Evolutionary conservation across 768 basidiomycete species (phyloP), one percentile per base, ranked within the genome.

Genomic region (Royoungia palumana): DNA sequence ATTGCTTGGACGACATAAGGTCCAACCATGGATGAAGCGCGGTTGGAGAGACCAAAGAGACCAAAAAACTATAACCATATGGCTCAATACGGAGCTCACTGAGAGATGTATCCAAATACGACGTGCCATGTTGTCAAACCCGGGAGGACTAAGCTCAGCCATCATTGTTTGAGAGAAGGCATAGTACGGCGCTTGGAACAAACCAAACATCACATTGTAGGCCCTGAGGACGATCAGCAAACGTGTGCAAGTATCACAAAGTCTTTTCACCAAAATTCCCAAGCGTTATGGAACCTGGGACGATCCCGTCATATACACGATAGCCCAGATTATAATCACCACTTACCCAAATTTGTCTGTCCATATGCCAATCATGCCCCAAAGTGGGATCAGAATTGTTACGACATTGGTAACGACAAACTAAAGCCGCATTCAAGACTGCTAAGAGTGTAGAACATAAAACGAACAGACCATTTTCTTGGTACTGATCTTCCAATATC

Each of bases 351-450:
- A 57, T 50, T 76, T 85, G 9, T 70, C 53, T 0, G 89, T 89
- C 88, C 89, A 89, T 41, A 92, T 81, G 2, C 90, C 89, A 36
- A 90, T 74, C 86, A 88, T 86, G 13, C 88, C 87, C 89, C 89
- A 92, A 6, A 90, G 71, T 2, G 89, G 88, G 44, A 92, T 89
- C 37, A 90, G 35, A 21, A 90, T 77, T 4, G 87, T 86, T 5
- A 85, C 79, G 0, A 88, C 76, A 54, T 88, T 90, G 4, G 87
- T 90, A 0, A 87, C 77, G 13, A 83, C 69, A 58, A 91, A 90
- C 86, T 90, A 34, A 35, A 1, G 35, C 1, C 6, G 17, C 6
- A 20, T n/a, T 48, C 24, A 51, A 30, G 20, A 41, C 36, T 10
- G 28, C n/a, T 28, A 39, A n/a, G 14, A 6, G 3, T 17, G 32